Evolutionary conservation across 768 basidiomycete species (phyloP), one percentile per base, ranked within the genome.

Genomic region (Leccinum rimulosum): DNA sequence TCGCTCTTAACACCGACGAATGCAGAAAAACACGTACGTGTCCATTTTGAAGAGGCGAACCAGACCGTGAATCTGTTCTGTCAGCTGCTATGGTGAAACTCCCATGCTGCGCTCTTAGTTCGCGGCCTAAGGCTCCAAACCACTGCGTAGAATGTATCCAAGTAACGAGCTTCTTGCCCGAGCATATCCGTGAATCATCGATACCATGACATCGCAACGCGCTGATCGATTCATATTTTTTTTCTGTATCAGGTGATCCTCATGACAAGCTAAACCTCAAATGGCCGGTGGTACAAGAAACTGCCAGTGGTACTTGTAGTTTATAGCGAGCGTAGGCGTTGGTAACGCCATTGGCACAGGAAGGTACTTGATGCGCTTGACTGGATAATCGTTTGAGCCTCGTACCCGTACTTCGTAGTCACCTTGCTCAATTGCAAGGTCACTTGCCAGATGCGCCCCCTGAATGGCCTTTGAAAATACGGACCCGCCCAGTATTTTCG

Each of bases 341-440:
- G 88, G 86, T 17, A 76, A 86, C 51, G 76, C 73, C 14, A 76
- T 89, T 36, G 77, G 83, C 11, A 72, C 70, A 25, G 14, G 73
- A 81, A 58, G 80, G 80, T 12, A 10, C 31, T 10, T 31, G 74
- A 74, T 0, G 77, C 80, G 19, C 64, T 89, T 17, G 81, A 85
- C 25, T 91, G 87, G 86, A 91, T 87, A 7, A 82, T 90, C 49
- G 84, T 78, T 31, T 77, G 89, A 35, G 87, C 91, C 2, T 88
- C 88, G 36, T 36, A 36, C 15, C 36, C 36, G 14, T 15, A 36
- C 15, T 15, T 36, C 15, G 35, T 6, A 6, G 35, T 36, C 35
- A 15, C 36, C 36, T 4, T 36, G 25, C 25, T 25, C 25, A 25
- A 25, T 25, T 25, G 25, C 33, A 35, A 35, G 33, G 33, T 33